Evolutionary conservation across 129 eudicot genomes (phyloP), one percentile per base, ranked within the genome.

Genomic region (Gnaphalium uliginosum): DNA sequence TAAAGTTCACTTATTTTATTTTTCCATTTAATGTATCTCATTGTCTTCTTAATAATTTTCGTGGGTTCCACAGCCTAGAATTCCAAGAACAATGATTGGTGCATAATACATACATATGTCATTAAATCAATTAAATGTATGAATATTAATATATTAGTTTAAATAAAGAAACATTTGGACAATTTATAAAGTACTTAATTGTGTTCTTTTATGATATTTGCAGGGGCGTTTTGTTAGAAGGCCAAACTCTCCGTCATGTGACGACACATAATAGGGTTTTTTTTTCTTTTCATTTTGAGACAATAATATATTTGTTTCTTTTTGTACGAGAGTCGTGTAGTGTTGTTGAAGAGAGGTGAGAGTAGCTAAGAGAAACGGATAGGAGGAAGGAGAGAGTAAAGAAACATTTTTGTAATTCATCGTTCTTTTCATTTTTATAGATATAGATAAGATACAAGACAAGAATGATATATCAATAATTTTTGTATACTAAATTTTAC

Each of bases 161-260:
- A n/a, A n/a, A n/a, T n/a, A n/a, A n/a, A n/a, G n/a, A n/a, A n/a
- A n/a, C n/a, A n/a, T n/a, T n/a, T n/a, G n/a, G n/a, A n/a, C n/a
- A n/a, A n/a, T n/a, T n/a, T 46, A 3, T 24, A 15, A 11, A 65
- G 23, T 11, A 60, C 22, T 56, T 64, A 73, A 24, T 8, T 54
- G 6, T 79, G 43, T 57, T 68, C 5, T 60, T 57, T 53, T 73
- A 22, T 66, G 43, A 73, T 27, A 21, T 69, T 64, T 81, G 80
- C 89, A 89, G 94, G 94, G 94, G 32, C 86, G 94, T 14, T 89
- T 89, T 89, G 94, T 89, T 19, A 84, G 87, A 82, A 84, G 89
- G 78, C 50, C 87, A 35, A 82, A 89, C 78, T 86, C 90, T 57
- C 82, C 76, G 4, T 73, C 74, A 26, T 71, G 83, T 71, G 83